phyloP scores from a whole-genome alignment of 805 yeast species.

The Kuraishia piskuri region DNA sequence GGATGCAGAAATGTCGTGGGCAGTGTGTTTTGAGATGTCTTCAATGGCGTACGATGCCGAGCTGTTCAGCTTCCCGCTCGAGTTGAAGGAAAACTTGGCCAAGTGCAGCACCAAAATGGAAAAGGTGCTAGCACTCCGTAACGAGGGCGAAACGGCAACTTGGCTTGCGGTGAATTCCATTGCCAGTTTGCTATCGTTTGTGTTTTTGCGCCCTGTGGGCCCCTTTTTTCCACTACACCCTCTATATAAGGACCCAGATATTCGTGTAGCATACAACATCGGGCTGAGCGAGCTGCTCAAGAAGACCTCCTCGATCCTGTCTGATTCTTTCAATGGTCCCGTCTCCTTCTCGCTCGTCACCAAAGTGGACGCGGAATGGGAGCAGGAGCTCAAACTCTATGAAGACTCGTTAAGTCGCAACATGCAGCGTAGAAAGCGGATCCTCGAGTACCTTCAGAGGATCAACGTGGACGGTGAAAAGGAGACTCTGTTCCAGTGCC shows the following conservation, averaged over 20 bases:
- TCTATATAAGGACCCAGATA: background rate
- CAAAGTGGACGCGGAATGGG: slow-evolving; percentile 1
- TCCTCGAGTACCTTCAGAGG: background rate
- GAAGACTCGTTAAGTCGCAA: background rate
- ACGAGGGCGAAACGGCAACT: background rate
- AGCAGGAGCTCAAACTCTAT: background rate
- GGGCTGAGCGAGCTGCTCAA: slow-evolving; percentile 1
- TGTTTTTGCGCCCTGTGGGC: background rate
- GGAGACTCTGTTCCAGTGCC: background rate
- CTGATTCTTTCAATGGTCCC: background rate
- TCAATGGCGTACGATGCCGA: background rate
- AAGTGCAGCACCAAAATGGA: background rate
- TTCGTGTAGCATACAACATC: slow-evolving; percentile 2
- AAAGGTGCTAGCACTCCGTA: background rate
- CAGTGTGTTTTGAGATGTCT: background rate
- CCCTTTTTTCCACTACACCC: background rate
- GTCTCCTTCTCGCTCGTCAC: background rate
- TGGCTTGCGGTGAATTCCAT: slow-evolving; percentile 1
- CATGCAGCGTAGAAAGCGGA: background rate
- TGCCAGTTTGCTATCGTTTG: background rate
- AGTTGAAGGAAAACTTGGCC: background rate
- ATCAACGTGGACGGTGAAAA: background rate
- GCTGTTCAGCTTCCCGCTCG: background rate
- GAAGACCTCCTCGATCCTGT: background rate
- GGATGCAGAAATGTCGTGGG: slow-evolving; percentile 1